phyloP scores from a whole-genome alignment of 352 stramenopile genomes.

The Pythium scleroteichum region DNA sequence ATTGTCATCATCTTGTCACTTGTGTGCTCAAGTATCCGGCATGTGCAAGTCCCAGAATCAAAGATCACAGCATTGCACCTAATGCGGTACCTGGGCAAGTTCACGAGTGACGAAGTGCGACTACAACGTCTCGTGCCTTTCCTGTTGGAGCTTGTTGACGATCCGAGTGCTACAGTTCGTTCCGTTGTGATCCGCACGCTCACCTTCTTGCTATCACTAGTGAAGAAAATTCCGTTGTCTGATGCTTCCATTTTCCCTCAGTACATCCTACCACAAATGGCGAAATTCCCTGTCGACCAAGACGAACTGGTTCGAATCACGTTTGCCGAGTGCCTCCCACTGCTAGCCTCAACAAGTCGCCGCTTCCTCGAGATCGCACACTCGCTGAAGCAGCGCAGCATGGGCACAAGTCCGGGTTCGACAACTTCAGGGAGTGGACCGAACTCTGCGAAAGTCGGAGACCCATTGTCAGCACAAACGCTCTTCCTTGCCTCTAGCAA shows the following conservation, averaged over 20 bases:
- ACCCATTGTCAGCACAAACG: constrained; percentile 30
- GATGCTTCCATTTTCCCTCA: constrained; percentile 96
- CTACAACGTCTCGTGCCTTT: constrained; percentile 95
- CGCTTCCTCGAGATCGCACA: constrained; percentile 94
- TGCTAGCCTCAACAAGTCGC: constrained; percentile 91
- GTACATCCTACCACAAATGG: constrained; percentile 91
- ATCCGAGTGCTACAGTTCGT: constrained; percentile 89
- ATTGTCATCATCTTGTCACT: constrained; percentile 87
- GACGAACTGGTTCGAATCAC: constrained; percentile 93
- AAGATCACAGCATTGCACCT: constrained; percentile 92
- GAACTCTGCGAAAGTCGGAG: constrained; percentile 7
- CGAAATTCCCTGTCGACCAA: constrained; percentile 47
- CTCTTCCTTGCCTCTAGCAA: constrained; percentile 77
- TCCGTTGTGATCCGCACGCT: constrained; percentile 90
- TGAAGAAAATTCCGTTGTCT: constrained; percentile 93
- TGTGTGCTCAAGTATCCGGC: constrained; percentile 81
- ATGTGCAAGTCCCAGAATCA: constrained; percentile 83
- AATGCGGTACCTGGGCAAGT: constrained; percentile 87
- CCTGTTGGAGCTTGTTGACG: constrained; percentile 92
- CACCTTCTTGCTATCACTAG: constrained; percentile 85
- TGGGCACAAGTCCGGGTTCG: constrained; percentile 21
- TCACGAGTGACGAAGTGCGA: constrained; percentile 92
- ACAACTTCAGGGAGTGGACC: constrained; percentile 35
- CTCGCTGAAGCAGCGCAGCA: constrained; percentile 78
- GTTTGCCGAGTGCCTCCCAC: constrained; percentile 93